These are phyloP conservation scores for Fusarium acutatum DNA, from an alignment of 2,329 filamentous ascomycete species.

Conservation along the genomic window DNA sequence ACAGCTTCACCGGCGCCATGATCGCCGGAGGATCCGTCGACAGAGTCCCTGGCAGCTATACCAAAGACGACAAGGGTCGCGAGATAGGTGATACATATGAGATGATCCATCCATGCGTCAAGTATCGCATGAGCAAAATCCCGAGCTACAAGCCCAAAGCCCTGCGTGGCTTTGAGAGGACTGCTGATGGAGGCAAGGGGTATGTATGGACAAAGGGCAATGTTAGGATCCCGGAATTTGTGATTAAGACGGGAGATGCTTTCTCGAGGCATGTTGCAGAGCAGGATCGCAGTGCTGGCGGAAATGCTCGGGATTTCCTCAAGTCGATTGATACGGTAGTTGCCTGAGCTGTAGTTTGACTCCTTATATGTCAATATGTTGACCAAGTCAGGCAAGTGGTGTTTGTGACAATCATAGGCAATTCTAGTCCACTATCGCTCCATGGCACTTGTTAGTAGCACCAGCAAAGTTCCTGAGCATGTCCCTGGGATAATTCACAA, in stretches of 20 bases:
- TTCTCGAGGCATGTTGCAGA: conserved; percentile 28
- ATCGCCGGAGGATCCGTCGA: conserved; percentile 15
- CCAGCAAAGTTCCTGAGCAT: background rate
- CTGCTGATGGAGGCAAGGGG: conserved; percentile 2
- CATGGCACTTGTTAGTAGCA: background rate
- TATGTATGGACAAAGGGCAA: conserved; percentile 28
- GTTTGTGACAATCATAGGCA: background rate
- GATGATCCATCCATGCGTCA: conserved; percentile 34
- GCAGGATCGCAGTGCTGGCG: conserved; percentile 18
- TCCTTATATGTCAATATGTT: background rate
- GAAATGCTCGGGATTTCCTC: conserved; percentile 26
- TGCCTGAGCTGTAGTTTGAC: background rate
- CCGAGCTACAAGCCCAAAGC: conserved; percentile 29
- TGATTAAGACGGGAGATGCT: conserved; percentile 30
- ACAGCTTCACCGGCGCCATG: conserved; percentile 37
- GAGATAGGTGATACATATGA: conserved; percentile 29
- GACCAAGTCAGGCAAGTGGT: background rate
- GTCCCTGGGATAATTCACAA: background rate
- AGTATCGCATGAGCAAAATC: conserved; percentile 35
- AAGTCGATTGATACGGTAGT: conserved; percentile 14
- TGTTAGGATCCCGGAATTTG: conserved; percentile 31
- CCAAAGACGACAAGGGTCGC: conserved; percentile 10
- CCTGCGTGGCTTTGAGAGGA: conserved; percentile 25
- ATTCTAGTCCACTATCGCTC: background rate
- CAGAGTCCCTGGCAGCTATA: conserved; percentile 31